Percentiles rank a stretch among this genome's conserved stretches.
Conservation (phyloP, 2,329 filamentous ascomycete genomes). For the Tolypocladium guangdongense region DNA sequence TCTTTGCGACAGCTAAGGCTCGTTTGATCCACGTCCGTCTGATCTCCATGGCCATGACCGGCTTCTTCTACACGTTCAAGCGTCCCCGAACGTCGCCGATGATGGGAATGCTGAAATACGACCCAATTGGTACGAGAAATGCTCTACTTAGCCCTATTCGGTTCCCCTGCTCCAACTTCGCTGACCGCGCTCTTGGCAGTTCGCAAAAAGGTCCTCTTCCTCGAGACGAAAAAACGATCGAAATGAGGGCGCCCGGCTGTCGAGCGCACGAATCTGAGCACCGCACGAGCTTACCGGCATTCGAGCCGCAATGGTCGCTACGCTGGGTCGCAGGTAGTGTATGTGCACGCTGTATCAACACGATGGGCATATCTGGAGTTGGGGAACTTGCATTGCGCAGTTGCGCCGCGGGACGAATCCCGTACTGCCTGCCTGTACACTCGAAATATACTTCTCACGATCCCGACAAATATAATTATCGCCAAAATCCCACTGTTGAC, state of each 20-base stretch:
- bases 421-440: conserved; percentile 1
- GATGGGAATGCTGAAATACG: conserved; percentile 97
- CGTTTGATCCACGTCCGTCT: conserved; percentile 89
- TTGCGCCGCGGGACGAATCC: conserved; percentile 4
- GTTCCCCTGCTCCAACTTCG: not conserved
- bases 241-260: conserved; percentile 26
- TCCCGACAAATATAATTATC: not conserved
- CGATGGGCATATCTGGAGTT: conserved; percentile 20
- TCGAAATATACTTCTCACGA: not conserved
- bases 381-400: conserved; percentile 8
- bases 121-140: conserved; percentile 67
- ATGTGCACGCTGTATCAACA: conserved; percentile 16
- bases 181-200: conserved; percentile 39
- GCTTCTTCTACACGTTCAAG: conserved; percentile 87
- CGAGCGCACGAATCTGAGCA: not conserved
- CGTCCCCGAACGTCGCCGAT: conserved; percentile 72
- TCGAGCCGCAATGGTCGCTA: not conserved
- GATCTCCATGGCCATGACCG: conserved; percentile 96
- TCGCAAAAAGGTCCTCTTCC: conserved; percentile 88
- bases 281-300: not conserved
- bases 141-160: not conserved
- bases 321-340: not conserved
- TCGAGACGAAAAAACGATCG: conserved; percentile 78
- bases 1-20: conserved; percentile 59
- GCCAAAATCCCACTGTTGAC: not conserved